Conservation (phyloP, 2,329 filamentous ascomycete species). For the Teratosphaeria epicoccoides region DNA sequence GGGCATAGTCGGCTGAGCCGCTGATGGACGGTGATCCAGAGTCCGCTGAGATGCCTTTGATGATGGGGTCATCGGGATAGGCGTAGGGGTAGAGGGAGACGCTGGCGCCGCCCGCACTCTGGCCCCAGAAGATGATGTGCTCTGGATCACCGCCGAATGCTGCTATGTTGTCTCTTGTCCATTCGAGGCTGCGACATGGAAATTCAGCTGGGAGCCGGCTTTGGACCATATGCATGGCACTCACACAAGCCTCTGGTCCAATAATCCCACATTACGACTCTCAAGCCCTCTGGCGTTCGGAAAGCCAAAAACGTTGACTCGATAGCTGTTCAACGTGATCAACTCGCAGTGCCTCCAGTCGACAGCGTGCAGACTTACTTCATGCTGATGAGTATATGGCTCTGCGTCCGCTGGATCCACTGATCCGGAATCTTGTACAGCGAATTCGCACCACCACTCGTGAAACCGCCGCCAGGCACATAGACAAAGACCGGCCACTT, state of each 20-base stretch:
- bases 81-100: slow-evolving; percentile 26
- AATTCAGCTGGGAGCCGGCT: not conserved
- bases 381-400: slow-evolving; percentile 31
- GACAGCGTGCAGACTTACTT: slow-evolving; percentile 8
- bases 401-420: slow-evolving; percentile 13
- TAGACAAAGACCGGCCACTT: slow-evolving; percentile 6
- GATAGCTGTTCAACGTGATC: slow-evolving; percentile 25
- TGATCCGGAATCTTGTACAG: not conserved
- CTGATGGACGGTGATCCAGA: slow-evolving; percentile 18
- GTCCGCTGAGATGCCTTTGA: slow-evolving; percentile 28
- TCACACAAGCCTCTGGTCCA: slow-evolving; percentile 42
- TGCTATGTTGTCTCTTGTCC: slow-evolving; percentile 29
- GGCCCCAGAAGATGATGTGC: slow-evolving; percentile 30
- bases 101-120: slow-evolving; percentile 25
- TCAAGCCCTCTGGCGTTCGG: slow-evolving; percentile 23
- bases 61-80: slow-evolving; percentile 28
- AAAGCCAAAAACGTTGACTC: slow-evolving; percentile 35
- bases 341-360: not conserved
- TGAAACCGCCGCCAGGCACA: slow-evolving; percentile 6
- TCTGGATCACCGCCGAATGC: slow-evolving; percentile 25
- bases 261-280: slow-evolving; percentile 39
- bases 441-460: not conserved
- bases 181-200: slow-evolving; percentile 23
- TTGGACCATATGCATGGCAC: not conserved
- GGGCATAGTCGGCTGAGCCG: not conserved